These are phyloP conservation scores for Peronospora tabacina DNA, from an alignment of 352 stramenopile species.

Conservation along the genomic window DNA sequence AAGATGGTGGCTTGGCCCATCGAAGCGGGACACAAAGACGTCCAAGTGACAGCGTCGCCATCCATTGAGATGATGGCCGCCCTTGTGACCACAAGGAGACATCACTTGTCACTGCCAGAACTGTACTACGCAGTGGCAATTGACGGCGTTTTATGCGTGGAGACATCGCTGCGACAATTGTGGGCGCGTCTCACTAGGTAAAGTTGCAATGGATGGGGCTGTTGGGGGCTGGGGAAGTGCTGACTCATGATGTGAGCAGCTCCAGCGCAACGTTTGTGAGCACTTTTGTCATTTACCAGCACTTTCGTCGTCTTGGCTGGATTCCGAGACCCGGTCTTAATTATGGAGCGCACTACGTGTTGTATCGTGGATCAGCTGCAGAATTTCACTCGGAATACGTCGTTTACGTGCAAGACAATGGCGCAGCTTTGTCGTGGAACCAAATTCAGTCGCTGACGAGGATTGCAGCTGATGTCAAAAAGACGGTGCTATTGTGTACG, in stretches of 20 bases:
- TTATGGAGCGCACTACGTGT: slow-evolving; percentile 59
- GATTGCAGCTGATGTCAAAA: slow-evolving; percentile 69
- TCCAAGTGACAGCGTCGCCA: not conserved
- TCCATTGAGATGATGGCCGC: not conserved
- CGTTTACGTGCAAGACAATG: slow-evolving; percentile 37
- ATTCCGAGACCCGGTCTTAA: slow-evolving; percentile 50
- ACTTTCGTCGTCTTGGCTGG: slow-evolving; percentile 54
- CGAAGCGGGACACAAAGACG: not conserved
- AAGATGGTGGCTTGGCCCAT: slow-evolving; percentile 26
- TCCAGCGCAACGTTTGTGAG: slow-evolving; percentile 28
- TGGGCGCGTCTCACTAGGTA: slow-evolving; percentile 38
- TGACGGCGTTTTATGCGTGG: slow-evolving; percentile 22
- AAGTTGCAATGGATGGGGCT: slow-evolving; percentile 1
- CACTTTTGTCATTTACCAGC: slow-evolving; percentile 43
- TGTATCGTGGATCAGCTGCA: slow-evolving; percentile 50
- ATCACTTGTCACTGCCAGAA: slow-evolving; percentile 38
- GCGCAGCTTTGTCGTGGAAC: slow-evolving; percentile 31
- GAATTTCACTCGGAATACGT: slow-evolving; percentile 72
- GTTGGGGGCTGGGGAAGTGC: not conserved
- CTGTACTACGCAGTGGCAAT: slow-evolving; percentile 38
- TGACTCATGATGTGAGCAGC: slow-evolving; percentile 9
- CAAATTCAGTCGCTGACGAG: slow-evolving; percentile 61
- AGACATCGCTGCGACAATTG: slow-evolving; percentile 14
- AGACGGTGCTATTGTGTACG: slow-evolving; percentile 59
- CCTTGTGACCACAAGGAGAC: slow-evolving; percentile 8